Conservation (phyloP, 1,139 yeast genomes). For the Debaryomycetaceae sp. region DNA sequence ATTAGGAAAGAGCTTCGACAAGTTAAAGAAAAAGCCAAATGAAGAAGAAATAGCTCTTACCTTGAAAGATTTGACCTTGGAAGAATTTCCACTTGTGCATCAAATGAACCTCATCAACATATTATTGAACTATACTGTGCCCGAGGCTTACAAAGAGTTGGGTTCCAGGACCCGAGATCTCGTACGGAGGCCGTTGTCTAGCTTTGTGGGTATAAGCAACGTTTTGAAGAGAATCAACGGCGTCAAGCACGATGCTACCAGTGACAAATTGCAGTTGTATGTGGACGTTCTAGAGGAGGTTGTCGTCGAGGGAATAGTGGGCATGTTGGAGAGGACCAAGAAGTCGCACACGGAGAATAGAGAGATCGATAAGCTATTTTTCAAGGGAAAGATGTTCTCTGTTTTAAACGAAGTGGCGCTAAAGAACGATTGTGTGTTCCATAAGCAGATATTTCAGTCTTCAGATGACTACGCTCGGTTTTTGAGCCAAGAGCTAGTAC, state of each 20-base stretch:
- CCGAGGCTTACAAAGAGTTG: slow-evolving; percentile 19
- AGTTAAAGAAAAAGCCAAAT: neutral
- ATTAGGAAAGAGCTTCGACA: neutral
- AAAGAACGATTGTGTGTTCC: slow-evolving; percentile 7
- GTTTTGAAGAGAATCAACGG: neutral
- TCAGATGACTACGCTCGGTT: slow-evolving; percentile 20
- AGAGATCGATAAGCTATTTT: slow-evolving; percentile 37
- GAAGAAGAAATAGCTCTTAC: neutral
- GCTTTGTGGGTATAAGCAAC: neutral
- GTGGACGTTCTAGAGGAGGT: neutral
- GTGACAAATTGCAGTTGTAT: neutral
- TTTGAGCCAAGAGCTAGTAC: slow-evolving; percentile 15
- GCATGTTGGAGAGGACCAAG: neutral
- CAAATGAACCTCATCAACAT: slow-evolving; percentile 14
- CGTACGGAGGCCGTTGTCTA: neutral
- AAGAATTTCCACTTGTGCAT: neutral
- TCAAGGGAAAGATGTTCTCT: slow-evolving; percentile 29
- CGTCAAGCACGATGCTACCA: neutral
- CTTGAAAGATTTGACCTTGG: neutral
- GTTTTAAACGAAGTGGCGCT: slow-evolving; percentile 20
- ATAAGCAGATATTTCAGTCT: slow-evolving; percentile 13
- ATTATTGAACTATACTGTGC: slow-evolving; percentile 31
- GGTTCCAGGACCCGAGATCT: neutral
- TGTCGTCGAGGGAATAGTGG: neutral
- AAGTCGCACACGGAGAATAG: slow-evolving; percentile 12